phyloP scores from a whole-genome alignment of 305 asterid species.

The Rubia tinctorum region DNA sequence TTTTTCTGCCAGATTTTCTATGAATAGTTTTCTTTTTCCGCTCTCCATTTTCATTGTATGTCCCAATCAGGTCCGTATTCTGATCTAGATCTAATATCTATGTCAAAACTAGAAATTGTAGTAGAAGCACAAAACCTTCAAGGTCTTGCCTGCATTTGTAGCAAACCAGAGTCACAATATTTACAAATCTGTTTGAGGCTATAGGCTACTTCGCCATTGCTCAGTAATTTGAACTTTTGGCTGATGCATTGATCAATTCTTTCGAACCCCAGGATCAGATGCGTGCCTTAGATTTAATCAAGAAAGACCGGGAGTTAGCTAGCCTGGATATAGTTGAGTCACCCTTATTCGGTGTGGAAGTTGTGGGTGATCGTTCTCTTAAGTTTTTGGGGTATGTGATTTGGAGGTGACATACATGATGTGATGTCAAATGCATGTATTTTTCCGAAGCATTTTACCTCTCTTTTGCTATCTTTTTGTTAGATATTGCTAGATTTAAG shows the following conservation, averaged over 20 bases:
- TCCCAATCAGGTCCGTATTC: background rate
- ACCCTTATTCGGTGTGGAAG: slow-evolving; percentile 87
- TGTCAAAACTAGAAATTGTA: background rate
- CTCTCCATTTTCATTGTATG: background rate
- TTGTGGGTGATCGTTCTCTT: slow-evolving; percentile 89
- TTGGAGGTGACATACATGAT: slow-evolving; percentile 53
- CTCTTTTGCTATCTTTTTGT: too few species aligned
- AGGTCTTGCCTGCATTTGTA: background rate
- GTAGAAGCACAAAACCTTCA: background rate
- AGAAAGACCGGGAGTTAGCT: slow-evolving; percentile 44
- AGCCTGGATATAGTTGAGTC: slow-evolving; percentile 56
- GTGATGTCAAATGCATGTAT: too few species aligned
- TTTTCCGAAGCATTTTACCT: too few species aligned
- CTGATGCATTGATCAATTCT: background rate
- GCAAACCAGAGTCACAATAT: background rate
- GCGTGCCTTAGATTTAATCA: slow-evolving; percentile 41
- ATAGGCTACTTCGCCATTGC: background rate
- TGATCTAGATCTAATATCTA: background rate
- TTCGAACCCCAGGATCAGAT: slow-evolving; percentile 64
- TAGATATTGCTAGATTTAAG: too few species aligned
- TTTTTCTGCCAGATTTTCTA: background rate
- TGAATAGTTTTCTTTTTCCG: background rate
- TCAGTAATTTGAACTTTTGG: background rate
- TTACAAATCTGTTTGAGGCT: background rate
- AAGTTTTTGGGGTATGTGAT: slow-evolving; percentile 77